Evolutionary conservation across 257 asterid species (phyloP).

Genomic region (Solanum piurae): DNA sequence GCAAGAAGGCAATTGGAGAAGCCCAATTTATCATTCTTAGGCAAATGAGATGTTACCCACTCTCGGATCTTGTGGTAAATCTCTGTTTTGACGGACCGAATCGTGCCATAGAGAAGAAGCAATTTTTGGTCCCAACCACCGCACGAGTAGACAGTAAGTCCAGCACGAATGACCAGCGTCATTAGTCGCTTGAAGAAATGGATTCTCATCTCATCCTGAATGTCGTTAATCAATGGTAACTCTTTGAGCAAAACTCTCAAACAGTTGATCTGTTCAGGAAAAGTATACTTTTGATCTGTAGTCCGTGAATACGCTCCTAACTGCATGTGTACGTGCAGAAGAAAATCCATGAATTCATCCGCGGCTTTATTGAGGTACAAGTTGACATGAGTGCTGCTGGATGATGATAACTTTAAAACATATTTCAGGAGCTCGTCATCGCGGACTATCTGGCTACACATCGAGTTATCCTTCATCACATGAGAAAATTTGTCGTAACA

Average conservation of each 20-base stretch:
- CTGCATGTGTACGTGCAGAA: not conserved
- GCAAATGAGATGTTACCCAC: not conserved
- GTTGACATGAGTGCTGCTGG: not conserved
- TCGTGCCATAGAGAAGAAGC: not conserved
- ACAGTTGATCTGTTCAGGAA: not conserved
- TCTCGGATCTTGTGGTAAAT: not conserved
- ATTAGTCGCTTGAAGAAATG: not conserved
- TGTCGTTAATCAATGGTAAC: not conserved
- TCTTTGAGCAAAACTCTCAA: not conserved
- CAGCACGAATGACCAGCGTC: not conserved
- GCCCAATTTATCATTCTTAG: not conserved
- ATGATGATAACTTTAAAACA: not conserved
- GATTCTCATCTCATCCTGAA: not conserved
- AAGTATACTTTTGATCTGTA: not conserved
- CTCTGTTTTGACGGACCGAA: not conserved
- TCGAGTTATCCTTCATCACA: rapidly evolving
- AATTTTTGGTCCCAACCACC: not conserved
- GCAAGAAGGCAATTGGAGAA: not conserved
- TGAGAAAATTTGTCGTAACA: not conserved
- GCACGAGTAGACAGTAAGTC: not conserved
- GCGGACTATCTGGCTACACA: not conserved
- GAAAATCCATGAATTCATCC: not conserved
- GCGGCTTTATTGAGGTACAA: not conserved
- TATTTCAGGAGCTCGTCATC: not conserved
- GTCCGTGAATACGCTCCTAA: not conserved